These are phyloP conservation scores for Xylaria longipes DNA, from an alignment of 495 filamentous ascomycete species.

Conservation along the genomic window DNA sequence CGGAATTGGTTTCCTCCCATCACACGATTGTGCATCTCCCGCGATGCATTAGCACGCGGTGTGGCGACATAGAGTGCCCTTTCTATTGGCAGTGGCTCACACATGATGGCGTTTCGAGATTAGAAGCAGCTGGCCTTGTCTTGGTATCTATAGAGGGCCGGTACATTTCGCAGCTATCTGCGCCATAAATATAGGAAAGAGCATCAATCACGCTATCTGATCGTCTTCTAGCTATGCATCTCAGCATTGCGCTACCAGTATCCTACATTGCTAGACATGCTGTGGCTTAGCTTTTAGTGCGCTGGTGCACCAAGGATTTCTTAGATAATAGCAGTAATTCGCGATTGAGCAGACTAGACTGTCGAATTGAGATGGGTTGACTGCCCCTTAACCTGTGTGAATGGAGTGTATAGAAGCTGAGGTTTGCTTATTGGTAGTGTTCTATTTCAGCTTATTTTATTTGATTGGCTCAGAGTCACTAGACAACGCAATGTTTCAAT, in stretches of 20 bases:
- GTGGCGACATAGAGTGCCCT: not conserved
- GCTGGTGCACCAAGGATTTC: not conserved
- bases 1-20: not conserved
- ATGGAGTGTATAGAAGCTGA: not conserved
- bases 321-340: not conserved
- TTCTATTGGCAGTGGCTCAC: not conserved
- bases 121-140: not conserved
- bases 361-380: too few relatives aligned
- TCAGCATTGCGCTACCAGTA: not conserved
- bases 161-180: slow-evolving; percentile 11
- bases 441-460: not conserved
- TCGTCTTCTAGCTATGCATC: not conserved
- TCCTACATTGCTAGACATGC: not conserved
- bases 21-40: not conserved
- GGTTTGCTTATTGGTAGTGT: not conserved
- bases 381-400: not conserved
- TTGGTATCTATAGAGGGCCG: slow-evolving; percentile 10
- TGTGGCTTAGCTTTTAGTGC: not conserved
- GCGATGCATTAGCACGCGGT: not conserved
- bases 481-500: not conserved
- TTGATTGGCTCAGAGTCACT: not conserved
- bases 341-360: not conserved
- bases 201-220: not conserved
- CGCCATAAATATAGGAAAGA: slow-evolving; percentile 19
- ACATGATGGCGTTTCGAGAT: slow-evolving; percentile 1